A percentile compares a stretch with the other conserved stretches of the same genome.
These are phyloP conservation scores for Sisymbrium altissimum DNA, from an alignment of 345 rosid species.

Conservation along the genomic window DNA sequence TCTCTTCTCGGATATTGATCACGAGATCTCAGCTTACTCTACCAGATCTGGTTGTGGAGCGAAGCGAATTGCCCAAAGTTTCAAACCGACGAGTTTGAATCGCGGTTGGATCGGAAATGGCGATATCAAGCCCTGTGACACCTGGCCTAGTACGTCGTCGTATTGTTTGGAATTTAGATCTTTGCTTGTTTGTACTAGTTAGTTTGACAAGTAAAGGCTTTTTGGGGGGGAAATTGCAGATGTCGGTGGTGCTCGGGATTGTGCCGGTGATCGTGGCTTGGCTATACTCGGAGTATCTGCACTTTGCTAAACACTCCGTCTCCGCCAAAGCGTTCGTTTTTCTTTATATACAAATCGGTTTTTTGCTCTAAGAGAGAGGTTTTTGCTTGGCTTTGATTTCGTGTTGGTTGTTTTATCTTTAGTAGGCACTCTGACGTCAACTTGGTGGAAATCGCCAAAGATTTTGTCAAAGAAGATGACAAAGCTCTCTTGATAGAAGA, in stretches of 20 bases:
- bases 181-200: neutral
- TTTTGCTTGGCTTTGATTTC: neutral
- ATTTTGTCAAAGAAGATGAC: slow-evolving; percentile 61
- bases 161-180: slow-evolving; percentile 5
- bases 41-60: slow-evolving; percentile 31
- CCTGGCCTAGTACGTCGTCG: slow-evolving; percentile 68
- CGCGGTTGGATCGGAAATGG: slow-evolving; percentile 36
- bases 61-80: slow-evolving; percentile 1
- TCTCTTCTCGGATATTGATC: neutral
- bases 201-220: neutral
- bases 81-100: neutral
- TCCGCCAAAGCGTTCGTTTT: slow-evolving; percentile 64
- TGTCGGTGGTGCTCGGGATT: slow-evolving; percentile 69
- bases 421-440: slow-evolving; percentile 81
- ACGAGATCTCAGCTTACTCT: neutral
- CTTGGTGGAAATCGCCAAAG: slow-evolving; percentile 62
- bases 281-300: slow-evolving; percentile 81
- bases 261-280: slow-evolving; percentile 66
- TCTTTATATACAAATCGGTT: neutral
- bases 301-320: slow-evolving; percentile 47
- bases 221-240: slow-evolving; percentile 40
- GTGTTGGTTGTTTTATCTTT: neutral
- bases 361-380: neutral
- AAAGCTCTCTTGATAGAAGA: slow-evolving; percentile 78
- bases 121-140: slow-evolving; percentile 50